Evolutionary conservation across 495 filamentous ascomycete genomes (phyloP), one percentile per base, ranked within the genome.

Genomic region (Lasiosphaeria hispida): DNA sequence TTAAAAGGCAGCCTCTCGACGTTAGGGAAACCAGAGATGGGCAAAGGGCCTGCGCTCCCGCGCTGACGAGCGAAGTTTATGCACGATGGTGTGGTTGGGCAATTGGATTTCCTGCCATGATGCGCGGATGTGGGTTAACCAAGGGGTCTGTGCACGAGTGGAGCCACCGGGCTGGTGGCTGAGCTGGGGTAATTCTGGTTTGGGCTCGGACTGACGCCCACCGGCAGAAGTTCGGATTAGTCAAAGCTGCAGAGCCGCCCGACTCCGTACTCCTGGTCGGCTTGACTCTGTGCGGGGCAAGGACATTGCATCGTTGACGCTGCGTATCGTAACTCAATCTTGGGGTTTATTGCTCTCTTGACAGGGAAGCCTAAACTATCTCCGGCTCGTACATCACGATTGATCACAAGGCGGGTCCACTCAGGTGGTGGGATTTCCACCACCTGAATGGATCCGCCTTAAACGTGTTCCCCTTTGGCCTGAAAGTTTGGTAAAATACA

Each of bases 341-440:
- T 30, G 23, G 23, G 23, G 23, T 30, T 48, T 48, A 30, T 18
- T 48, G 13, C 44, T 48, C 45, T 48, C 9, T 48, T 53, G 15
- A 53, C 50, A 53, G 23, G 48, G 50, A 53, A 53, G 50, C 37
- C 50, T 53, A 53, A 53, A 53, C 50, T 53, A 53, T 53, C 50
- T 53, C 50, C 50, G 50, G 36, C 50, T 53, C 50, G 18, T 18
- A 53, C 36, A 53, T 53, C 50, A 42, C 50, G 36, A 53, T 42
- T 53, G 50, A 53, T 53, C 50, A 53, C 50, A 42, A 35, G 50
- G 50, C 35, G 17, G 50, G 36, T 35, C 50, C 36, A 53, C 50
- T 53, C 14, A 53, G 48, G 33, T 52, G 50, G 50, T 53, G n/a
- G 50, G 36, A 53, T 42, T 53, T 42, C 50, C 36, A 53, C 50